phyloP scores from a whole-genome alignment of 2,329 filamentous ascomycete species.

The Neofusicoccum parvum region DNA sequence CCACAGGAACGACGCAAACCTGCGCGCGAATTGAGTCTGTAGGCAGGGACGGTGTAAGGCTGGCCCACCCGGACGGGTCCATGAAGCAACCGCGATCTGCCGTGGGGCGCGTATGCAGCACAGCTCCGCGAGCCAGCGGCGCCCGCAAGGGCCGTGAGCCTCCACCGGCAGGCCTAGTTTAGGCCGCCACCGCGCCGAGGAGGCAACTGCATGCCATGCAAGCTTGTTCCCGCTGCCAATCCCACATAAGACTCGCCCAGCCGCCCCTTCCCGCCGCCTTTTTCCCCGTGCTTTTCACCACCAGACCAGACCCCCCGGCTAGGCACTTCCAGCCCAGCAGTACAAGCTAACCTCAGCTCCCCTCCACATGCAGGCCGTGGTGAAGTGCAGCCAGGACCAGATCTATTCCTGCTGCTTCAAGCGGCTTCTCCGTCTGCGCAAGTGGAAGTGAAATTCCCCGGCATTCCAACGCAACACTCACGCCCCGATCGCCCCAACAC shows the following conservation, averaged over 20 bases:
- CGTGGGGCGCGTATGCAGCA: too few species aligned
- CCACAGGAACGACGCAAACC: too few species aligned
- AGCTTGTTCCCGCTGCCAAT: constrained; percentile 3
- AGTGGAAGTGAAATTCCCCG: constrained; percentile 13
- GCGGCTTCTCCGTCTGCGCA: constrained; percentile 16
- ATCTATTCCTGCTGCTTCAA: constrained; percentile 15
- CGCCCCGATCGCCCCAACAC: too few species aligned
- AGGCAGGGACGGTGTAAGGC: too few species aligned
- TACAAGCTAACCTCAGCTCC: not conserved
- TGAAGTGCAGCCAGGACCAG: constrained; percentile 12
- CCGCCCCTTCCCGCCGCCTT: not conserved
- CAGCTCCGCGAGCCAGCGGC: too few species aligned
- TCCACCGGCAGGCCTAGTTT: not conserved
- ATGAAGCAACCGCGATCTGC: too few species aligned
- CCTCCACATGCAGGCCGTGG: constrained; percentile 15
- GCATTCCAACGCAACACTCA: not conserved
- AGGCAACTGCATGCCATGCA: not conserved
- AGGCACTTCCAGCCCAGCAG: too few species aligned
- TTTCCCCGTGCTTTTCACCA: not conserved
- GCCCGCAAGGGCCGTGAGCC: not conserved
- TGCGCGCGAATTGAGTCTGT: too few species aligned
- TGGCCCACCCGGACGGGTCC: too few species aligned
- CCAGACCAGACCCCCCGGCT: not conserved
- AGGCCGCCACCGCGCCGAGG: not conserved
- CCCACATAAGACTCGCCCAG: constrained; percentile 10